Base-by-base conservation (phyloP, 352 stramenopile genomes). In the Phytophthora pluvialis region DNA sequence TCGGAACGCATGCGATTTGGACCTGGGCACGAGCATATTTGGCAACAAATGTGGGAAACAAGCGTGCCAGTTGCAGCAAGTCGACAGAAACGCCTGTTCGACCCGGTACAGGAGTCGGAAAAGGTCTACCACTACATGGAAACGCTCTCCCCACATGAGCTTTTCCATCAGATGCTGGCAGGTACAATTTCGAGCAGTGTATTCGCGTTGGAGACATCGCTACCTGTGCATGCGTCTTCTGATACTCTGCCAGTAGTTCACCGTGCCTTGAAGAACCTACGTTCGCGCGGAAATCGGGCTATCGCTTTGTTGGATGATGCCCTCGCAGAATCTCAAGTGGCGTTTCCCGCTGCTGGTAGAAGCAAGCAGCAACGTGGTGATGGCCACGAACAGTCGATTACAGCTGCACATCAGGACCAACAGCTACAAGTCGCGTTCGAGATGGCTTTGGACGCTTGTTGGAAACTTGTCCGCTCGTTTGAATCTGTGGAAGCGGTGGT, bases 121-220 rank as follows among this genome's bases (percentile, higher is more conserved):
- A 92, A 93, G 57, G 50, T 95, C 5, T 93, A 85, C 39, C 81
- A 95, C 56, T 93, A 93, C 53, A 72, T 95, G 43, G 86, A 95
- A 63, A 95, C 84, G 3, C 75, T 95, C 15, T 82, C 83, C 5
- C 83, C 85, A 0, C 78, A 88, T 43, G 83, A 92, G 38, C 78
- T 95, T 43, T 91, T 95, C 42, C 83, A 91, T 32, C 86, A 95
- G 62, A 90, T 91, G 75, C 72, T 93, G 11, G 75, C 78, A 7
- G 84, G 75, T 25, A 77, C 70, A 5, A 88, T 93, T 13, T 75
- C 81, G 1, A 86, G 77, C 51, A 80, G 70, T 45, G 72, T 85
- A n/a, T 79, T 75, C 28, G 78, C 81, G n/a, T 50, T 91, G 33
- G 75, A 88, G 39, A 82, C 72, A 35, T 64, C 80, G 9, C 46